These are phyloP conservation scores for Boletus sp. DNA, from an alignment of 768 basidiomycete species.

Conservation along the genomic window DNA sequence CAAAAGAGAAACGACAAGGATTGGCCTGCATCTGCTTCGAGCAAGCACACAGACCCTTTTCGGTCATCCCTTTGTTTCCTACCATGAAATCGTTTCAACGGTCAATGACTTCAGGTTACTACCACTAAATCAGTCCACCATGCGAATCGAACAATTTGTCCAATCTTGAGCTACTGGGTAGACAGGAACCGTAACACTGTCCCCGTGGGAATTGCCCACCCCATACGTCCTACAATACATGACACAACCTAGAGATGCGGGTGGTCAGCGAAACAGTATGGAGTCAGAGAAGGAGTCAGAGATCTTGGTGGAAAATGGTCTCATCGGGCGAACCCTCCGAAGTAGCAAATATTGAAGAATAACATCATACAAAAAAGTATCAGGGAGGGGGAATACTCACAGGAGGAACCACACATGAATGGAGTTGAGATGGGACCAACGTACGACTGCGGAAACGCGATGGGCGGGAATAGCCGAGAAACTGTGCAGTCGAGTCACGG, in stretches of 20 bases:
- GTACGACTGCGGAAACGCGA: not conserved
- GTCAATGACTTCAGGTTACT: too few species aligned
- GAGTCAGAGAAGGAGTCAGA: constrained; percentile 39
- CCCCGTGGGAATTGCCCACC: too few species aligned
- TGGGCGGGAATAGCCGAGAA: constrained; percentile 33
- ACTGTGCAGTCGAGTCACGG: constrained; percentile 63
- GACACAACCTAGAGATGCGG: not conserved
- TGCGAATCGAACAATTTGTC: too few species aligned
- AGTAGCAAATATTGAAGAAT: constrained; percentile 64
- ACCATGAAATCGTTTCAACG: too few species aligned
- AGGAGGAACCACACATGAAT: not conserved
- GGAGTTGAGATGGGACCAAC: too few species aligned
- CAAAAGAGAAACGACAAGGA: constrained; percentile 50
- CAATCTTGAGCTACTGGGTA: too few species aligned
- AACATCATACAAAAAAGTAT: constrained; percentile 37
- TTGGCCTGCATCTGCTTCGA: constrained; percentile 54
- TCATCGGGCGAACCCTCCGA: constrained; percentile 59
- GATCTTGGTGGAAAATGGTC: constrained; percentile 70
- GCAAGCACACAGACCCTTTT: constrained; percentile 52
- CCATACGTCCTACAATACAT: not conserved
- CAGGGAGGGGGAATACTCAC: constrained; percentile 18
- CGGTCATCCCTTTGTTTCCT: too few species aligned
- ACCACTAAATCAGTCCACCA: too few species aligned
- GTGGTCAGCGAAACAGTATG: constrained; percentile 7
- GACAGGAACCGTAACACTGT: too few species aligned